Conservation (phyloP, 192 early-diverging fungal species). For the Funneliformis geosporum region DNA sequence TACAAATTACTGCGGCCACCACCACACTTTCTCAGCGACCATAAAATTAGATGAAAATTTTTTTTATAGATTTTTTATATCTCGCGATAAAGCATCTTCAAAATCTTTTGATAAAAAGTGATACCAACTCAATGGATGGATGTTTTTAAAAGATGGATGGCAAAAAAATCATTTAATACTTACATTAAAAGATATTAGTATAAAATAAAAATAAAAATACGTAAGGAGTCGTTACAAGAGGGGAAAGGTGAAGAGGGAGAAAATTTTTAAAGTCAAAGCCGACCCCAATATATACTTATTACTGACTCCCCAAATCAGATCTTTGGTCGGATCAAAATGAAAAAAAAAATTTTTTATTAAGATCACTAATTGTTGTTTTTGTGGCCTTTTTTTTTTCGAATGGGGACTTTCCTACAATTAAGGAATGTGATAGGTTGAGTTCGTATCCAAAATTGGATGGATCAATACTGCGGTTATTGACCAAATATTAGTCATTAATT, state of each 20-base stretch:
- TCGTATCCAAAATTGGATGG: not conserved
- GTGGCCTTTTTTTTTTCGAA: not conserved
- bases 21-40: not conserved
- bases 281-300: slow-evolving; percentile 19
- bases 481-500: slow-evolving; percentile 5
- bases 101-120: not conserved
- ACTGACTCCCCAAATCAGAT: not conserved
- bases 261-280: not conserved
- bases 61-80: not conserved
- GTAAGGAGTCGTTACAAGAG: slow-evolving; percentile 31
- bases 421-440: not conserved
- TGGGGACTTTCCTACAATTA: not conserved
- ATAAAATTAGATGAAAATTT: too few relatives aligned
- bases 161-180: slow-evolving; percentile 10
- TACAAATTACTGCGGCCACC: not conserved
- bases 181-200: slow-evolving; percentile 30
- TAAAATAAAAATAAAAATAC: slow-evolving; percentile 27
- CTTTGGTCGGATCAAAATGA: slow-evolving; percentile 5
- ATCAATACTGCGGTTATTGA: not conserved
- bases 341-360: not conserved
- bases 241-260: slow-evolving; percentile 7
- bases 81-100: not conserved
- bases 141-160: slow-evolving; percentile 21
- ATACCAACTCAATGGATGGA: slow-evolving; percentile 25
- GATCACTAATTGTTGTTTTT: not conserved